These are phyloP conservation scores for Didymella sp. DNA, from an alignment of 2,329 filamentous ascomycete genomes.

Conservation along the genomic window DNA sequence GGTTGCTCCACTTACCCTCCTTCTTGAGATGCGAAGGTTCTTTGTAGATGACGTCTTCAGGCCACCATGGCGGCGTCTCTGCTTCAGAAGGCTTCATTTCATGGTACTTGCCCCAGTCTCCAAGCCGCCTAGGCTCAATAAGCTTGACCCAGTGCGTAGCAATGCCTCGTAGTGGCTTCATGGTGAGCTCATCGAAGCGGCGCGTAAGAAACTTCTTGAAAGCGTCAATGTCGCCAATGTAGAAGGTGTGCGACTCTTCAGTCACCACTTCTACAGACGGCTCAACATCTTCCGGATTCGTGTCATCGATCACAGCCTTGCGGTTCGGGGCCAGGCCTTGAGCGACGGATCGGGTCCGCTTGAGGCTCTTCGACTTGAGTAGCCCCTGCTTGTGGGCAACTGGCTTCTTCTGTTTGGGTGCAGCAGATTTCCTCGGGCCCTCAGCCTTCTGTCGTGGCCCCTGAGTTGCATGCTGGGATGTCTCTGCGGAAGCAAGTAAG, in stretches of 20 bases:
- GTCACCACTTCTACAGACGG: slow-evolving; percentile 17
- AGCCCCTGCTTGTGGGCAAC: not conserved
- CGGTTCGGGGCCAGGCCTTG: slow-evolving; percentile 3
- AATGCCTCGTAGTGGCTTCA: slow-evolving; percentile 42
- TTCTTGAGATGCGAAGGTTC: slow-evolving; percentile 45
- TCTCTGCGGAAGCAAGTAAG: slow-evolving; percentile 19
- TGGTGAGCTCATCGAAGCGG: slow-evolving; percentile 42
- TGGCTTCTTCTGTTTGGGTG: not conserved
- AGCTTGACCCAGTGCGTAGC: slow-evolving; percentile 44
- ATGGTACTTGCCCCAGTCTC: slow-evolving; percentile 37
- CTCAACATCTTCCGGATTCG: slow-evolving; percentile 20
- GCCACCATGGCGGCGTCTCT: slow-evolving; percentile 42
- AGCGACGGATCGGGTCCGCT: slow-evolving; percentile 24
- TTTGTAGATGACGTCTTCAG: slow-evolving; percentile 35
- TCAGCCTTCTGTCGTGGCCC: not conserved
- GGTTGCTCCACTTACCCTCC: slow-evolving; percentile 25
- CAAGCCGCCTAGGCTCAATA: slow-evolving; percentile 36
- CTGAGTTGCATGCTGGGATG: not conserved
- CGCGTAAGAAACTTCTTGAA: slow-evolving; percentile 33
- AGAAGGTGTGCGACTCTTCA: slow-evolving; percentile 27
- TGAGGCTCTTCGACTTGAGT: slow-evolving; percentile 19
- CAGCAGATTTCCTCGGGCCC: not conserved
- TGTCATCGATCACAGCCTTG: slow-evolving; percentile 7
- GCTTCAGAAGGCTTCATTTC: slow-evolving; percentile 25
- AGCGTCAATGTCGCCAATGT: slow-evolving; percentile 35